Evolutionary conservation across 1,139 yeast genomes (phyloP).

Genomic region (Taiozyma sp.): DNA sequence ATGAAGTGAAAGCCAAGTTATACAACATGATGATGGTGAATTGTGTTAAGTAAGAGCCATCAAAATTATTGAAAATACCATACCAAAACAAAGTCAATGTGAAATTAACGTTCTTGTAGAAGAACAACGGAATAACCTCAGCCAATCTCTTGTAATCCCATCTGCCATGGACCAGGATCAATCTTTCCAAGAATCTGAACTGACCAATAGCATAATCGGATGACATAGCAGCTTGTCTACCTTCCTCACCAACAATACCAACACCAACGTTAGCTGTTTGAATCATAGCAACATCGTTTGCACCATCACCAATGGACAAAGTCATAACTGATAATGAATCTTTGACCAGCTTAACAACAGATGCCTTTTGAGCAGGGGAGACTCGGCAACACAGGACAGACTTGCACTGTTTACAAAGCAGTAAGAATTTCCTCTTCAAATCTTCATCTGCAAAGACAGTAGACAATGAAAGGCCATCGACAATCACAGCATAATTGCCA

Average conservation of each 20-base stretch:
- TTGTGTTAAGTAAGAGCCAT: constrained; percentile 89
- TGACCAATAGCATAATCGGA: constrained; percentile 98
- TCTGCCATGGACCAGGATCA: constrained; percentile 88
- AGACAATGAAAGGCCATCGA: constrained; percentile 91
- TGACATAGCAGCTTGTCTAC: constrained; percentile 98
- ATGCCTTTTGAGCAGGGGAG: constrained; percentile 95
- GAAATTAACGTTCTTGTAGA: constrained; percentile 88
- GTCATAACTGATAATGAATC: constrained; percentile 81
- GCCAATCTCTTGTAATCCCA: constrained; percentile 92
- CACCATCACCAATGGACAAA: constrained; percentile 95
- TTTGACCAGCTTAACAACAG: constrained; percentile 85
- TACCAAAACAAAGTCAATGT: constrained; percentile 91
- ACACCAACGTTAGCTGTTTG: constrained; percentile 98
- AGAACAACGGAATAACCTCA: constrained; percentile 93
- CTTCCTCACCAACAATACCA: constrained; percentile 98
- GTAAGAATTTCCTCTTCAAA: constrained; percentile 62
- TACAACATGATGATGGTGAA: constrained; percentile 90
- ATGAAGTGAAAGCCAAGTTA: constrained; percentile 91
- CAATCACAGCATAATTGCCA: constrained; percentile 74
- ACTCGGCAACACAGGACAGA: constrained; percentile 96
- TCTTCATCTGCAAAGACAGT: constrained; percentile 57
- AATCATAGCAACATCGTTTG: constrained; percentile 98
- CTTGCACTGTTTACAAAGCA: constrained; percentile 88
- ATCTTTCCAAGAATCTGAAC: constrained; percentile 74
- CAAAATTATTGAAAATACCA: constrained; percentile 80